Base-by-base conservation (phyloP, 768 basidiomycete genomes). In the Agrocybe pediades region DNA sequence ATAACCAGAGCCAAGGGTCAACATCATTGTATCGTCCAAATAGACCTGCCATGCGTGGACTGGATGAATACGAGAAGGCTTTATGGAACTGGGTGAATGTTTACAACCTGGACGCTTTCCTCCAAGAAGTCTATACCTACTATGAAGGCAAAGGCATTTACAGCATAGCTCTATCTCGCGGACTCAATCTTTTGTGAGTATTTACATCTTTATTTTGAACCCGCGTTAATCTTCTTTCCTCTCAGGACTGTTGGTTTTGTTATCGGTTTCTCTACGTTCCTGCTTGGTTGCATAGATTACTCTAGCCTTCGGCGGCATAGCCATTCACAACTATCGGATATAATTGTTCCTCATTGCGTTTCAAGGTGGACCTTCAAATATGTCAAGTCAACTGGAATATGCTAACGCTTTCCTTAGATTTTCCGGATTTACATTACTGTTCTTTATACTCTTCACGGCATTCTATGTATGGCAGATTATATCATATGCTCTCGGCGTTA, bases 11-110 rank as follows among this genome's bases (percentile, higher is more conserved):
- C 20, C 66, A 63, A 53, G 63, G 68, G 3, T 65, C 71, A 7
- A 69, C 67, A 29, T 60, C 66, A 25, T 63, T 68, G 20, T 66
- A 66, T 17, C 66, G 70, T 49, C 74, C 68, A 40, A 62, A 71
- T 17, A 83, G 75, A 55, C 77, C 73, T 26, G 30, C 59, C 40
- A 82, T 86, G 79, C 80, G 84, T 46, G 88, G 91, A 8, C 68
- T 94, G 41, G 89, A 94, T 63, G 84, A 85, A 11, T 87, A 91
- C 64, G 95, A 99, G 69, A 87, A 86, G 54, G 97, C 97, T 1
- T 70, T 98, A 44, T 99, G 97, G 97, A 90, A 91, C 53, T 99
- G 97, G 97, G 94, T 98, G 54, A 99, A 99, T 66, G 94, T 98
- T 11, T 93, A 94, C 67, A 98, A 99, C 66, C 80, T 99, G 33